These are phyloP conservation scores for Globisporangium parvum DNA, from an alignment of 352 stramenopile species.

Conservation along the genomic window DNA sequence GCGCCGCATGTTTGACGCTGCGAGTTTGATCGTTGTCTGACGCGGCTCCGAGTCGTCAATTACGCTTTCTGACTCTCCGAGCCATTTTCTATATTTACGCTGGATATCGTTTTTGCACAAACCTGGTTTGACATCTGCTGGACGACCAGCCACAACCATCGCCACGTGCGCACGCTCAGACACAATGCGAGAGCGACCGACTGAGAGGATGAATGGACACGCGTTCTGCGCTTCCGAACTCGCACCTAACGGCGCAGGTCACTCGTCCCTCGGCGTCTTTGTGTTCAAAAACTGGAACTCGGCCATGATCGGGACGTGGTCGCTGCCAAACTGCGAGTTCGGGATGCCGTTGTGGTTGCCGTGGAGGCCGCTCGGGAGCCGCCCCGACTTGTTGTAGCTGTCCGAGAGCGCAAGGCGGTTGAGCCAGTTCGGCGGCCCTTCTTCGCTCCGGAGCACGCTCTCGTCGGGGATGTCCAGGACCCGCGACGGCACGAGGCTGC, in stretches of 20 bases:
- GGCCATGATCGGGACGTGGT: conserved; percentile 84
- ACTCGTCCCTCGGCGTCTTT: conserved; percentile 2
- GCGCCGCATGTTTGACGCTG: neutral
- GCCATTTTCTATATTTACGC: too few species aligned
- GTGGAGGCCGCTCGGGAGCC: conserved; percentile 52
- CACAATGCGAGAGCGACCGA: too few species aligned
- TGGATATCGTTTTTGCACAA: too few species aligned
- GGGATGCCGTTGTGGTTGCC: conserved; percentile 87
- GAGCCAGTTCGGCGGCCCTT: conserved; percentile 73
- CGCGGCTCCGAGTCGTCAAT: too few species aligned
- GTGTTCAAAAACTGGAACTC: conserved; percentile 71
- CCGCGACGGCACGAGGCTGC: conserved; percentile 44
- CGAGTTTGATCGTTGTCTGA: neutral
- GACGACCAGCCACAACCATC: neutral
- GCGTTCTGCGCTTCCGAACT: too few species aligned
- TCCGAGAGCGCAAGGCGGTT: conserved; percentile 65
- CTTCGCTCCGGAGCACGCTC: conserved; percentile 55
- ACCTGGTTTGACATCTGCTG: too few species aligned
- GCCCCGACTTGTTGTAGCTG: conserved; percentile 58
- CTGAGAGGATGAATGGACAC: too few species aligned
- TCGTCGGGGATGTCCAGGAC: conserved; percentile 76
- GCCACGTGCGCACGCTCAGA: too few species aligned
- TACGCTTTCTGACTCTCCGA: too few species aligned
- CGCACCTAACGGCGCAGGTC: too few species aligned
- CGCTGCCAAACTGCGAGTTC: conserved; percentile 78